A percentile compares a stretch with the other conserved stretches of the same genome.
Evolutionary conservation across 2,329 filamentous ascomycete species (phyloP).

Genomic region (Aspergillus pseudotamarii): DNA sequence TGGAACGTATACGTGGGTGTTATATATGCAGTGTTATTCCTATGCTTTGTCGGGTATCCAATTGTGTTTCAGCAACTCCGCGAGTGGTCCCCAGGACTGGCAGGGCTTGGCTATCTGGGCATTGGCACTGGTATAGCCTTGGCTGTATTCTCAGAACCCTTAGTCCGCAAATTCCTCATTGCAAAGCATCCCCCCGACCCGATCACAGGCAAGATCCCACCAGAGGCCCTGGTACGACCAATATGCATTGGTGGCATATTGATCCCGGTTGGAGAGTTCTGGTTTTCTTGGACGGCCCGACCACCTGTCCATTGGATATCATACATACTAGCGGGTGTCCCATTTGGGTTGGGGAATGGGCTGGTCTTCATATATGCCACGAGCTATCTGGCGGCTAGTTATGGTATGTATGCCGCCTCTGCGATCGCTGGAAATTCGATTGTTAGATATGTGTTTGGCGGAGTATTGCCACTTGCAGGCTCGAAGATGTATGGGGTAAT

Average conservation of each 20-base stretch:
- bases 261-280: constrained; percentile 72
- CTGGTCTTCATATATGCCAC: constrained; percentile 73
- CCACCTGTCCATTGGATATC: constrained; percentile 71
- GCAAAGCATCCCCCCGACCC: constrained; percentile 68
- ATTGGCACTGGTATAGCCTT: constrained; percentile 52
- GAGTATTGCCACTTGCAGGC: constrained; percentile 69
- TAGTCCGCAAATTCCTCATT: constrained; percentile 68
- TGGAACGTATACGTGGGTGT: constrained; percentile 67
- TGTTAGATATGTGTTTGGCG: constrained; percentile 68
- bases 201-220: constrained; percentile 56
- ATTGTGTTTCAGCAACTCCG: constrained; percentile 71
- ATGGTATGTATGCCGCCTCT: constrained; percentile 72
- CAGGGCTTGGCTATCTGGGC: constrained; percentile 72
- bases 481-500: constrained; percentile 66
- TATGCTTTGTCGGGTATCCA: constrained; percentile 82
- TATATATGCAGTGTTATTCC: constrained; percentile 78
- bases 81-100: constrained; percentile 69
- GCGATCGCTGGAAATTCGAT: constrained; percentile 74
- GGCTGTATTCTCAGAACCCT: constrained; percentile 56
- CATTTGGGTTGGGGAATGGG: constrained; percentile 71
- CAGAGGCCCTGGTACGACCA: constrained; percentile 73
- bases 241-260: constrained; percentile 72
- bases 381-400: constrained; percentile 73
- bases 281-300: constrained; percentile 79
- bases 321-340: constrained; percentile 71